phyloP scores from a whole-genome alignment of 352 stramenopile genomes.

The Elongisporangium undulatum region DNA sequence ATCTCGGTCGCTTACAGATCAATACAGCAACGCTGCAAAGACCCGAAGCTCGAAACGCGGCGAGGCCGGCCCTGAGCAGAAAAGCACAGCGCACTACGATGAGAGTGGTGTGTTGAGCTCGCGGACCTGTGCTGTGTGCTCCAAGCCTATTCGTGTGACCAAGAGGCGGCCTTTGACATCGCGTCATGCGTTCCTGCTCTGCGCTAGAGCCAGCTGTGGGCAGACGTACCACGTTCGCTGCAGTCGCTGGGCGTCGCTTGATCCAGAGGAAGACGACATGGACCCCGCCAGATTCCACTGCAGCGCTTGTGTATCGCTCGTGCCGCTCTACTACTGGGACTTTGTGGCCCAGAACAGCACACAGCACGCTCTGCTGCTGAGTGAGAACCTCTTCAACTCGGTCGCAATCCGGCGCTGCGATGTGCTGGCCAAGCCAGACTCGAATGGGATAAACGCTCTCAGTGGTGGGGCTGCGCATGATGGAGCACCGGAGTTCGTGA shows the following conservation, averaged over 20 bases:
- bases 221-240: constrained; percentile 64
- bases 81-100: constrained; percentile 48
- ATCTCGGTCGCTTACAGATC: constrained; percentile 30
- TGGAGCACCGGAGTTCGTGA: constrained; percentile 11
- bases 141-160: constrained; percentile 38
- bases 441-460: not conserved
- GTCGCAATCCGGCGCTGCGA: constrained; percentile 22
- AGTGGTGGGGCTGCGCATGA: not conserved
- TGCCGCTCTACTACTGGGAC: constrained; percentile 53
- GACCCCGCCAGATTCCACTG: constrained; percentile 37
- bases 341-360: constrained; percentile 45
- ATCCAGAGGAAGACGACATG: constrained; percentile 14
- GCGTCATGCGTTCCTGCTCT: constrained; percentile 28
- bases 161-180: constrained; percentile 4
- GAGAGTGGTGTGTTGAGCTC: constrained; percentile 43
- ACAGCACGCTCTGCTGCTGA: constrained; percentile 31
- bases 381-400: constrained; percentile 42
- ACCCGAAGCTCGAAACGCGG: constrained; percentile 5
- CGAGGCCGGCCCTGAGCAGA: constrained; percentile 2
- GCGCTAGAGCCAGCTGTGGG: constrained; percentile 38
- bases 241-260: constrained; percentile 53
- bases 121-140: constrained; percentile 46
- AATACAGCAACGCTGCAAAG: constrained; percentile 15
- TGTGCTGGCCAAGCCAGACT: not conserved
- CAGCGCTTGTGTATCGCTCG: constrained; percentile 24